Conservation (phyloP, 2,329 filamentous ascomycete genomes). For the Trichoderma aggressivum region DNA sequence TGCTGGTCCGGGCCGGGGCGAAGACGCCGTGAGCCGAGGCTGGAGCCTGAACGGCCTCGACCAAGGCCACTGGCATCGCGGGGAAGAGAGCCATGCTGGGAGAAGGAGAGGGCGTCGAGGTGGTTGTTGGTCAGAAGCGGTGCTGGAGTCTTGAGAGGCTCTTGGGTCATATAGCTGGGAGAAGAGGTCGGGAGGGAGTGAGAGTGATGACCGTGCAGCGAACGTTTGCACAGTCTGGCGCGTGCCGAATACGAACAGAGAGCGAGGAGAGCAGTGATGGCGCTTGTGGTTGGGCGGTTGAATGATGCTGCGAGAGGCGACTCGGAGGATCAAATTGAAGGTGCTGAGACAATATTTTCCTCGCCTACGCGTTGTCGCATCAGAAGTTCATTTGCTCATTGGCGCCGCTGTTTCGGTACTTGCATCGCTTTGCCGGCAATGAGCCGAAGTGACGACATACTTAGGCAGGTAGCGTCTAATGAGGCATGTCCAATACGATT, state of each 20-base stretch:
- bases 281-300: slow-evolving; percentile 16
- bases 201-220: slow-evolving; percentile 48
- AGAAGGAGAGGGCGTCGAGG: slow-evolving; percentile 31
- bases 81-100: slow-evolving; percentile 57
- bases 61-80: slow-evolving; percentile 40
- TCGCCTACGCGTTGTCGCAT: slow-evolving; percentile 24
- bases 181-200: slow-evolving; percentile 31
- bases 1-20: slow-evolving; percentile 23
- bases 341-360: slow-evolving; percentile 21
- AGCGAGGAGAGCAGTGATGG: not conserved
- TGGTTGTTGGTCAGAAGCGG: slow-evolving; percentile 38
- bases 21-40: slow-evolving; percentile 38
- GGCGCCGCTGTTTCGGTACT: slow-evolving; percentile 11
- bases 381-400: not conserved
- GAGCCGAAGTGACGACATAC: slow-evolving; percentile 26
- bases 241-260: not conserved
- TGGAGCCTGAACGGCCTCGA: slow-evolving; percentile 32
- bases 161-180: slow-evolving; percentile 63
- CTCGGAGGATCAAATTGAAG: not conserved
- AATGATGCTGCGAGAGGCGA: slow-evolving; percentile 1
- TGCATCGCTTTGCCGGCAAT: slow-evolving; percentile 28
- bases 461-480: no score
- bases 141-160: slow-evolving; percentile 47
- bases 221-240: slow-evolving; percentile 49
- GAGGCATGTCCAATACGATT: no score